A percentile compares a stretch with the other conserved stretches of the same genome.
Evolutionary conservation across 306 rosid genomes (phyloP).

Genomic region (Hippophae rhamnoides): DNA sequence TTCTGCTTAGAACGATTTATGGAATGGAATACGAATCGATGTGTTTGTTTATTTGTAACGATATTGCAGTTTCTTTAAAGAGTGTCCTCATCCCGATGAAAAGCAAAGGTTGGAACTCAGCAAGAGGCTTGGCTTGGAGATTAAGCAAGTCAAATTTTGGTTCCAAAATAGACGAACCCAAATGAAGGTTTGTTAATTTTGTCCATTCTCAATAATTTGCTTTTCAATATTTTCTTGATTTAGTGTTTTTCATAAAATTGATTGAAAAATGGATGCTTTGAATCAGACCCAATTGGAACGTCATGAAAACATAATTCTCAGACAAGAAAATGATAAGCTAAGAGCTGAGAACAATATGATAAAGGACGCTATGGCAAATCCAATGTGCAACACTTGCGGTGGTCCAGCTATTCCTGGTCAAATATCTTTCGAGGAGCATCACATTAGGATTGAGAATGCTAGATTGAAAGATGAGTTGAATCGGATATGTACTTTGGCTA

Average conservation of each 20-base stretch:
- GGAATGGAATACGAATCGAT: conserved; percentile 1
- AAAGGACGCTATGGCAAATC: conserved; percentile 62
- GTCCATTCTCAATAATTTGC: neutral
- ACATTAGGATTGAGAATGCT: conserved; percentile 68
- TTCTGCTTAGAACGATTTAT: conserved; percentile 7
- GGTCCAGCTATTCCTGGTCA: conserved; percentile 79
- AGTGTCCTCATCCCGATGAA: conserved; percentile 89
- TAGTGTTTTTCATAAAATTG: conserved; percentile 4
- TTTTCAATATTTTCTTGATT: conserved; percentile 1
- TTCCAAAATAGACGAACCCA: conserved; percentile 90
- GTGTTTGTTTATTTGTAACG: conserved; percentile 4
- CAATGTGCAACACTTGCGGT: conserved; percentile 64
- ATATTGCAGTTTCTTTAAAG: conserved; percentile 67
- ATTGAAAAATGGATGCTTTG: conserved; percentile 15
- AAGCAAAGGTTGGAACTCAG: conserved; percentile 82
- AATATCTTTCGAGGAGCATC: conserved; percentile 70
- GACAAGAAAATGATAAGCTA: conserved; percentile 80
- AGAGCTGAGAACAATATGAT: conserved; percentile 63
- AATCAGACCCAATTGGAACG: conserved; percentile 79
- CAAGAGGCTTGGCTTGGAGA: conserved; percentile 54
- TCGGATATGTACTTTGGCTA: conserved; percentile 43
- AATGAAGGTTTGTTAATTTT: conserved; percentile 53
- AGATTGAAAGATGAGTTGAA: conserved; percentile 60
- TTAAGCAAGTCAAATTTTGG: conserved; percentile 93
- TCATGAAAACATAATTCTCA: conserved; percentile 73